phyloP scores from a whole-genome alignment of 768 basidiomycete genomes.

The Amanita polypyramis region DNA sequence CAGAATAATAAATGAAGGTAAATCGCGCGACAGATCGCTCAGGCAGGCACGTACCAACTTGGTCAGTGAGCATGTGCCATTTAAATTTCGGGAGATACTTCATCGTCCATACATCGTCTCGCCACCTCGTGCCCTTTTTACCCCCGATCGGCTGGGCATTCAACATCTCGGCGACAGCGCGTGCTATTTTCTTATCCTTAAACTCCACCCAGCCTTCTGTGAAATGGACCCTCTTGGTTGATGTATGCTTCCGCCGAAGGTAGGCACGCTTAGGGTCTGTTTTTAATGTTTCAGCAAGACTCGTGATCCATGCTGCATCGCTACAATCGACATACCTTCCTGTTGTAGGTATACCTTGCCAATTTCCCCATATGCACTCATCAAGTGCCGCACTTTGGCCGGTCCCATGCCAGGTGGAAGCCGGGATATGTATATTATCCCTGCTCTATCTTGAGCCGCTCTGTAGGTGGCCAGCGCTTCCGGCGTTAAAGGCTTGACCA shows the following conservation, averaged over 20 bases:
- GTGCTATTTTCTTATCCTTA: constrained; percentile 84
- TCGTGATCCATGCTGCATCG: background rate
- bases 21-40: background rate
- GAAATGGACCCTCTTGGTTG: constrained; percentile 80
- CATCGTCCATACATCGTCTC: constrained; percentile 99
- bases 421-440: constrained; percentile 89
- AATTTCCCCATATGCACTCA: constrained; percentile 83
- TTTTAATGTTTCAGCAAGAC: background rate
- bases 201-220: constrained; percentile 99
- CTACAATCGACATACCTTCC: constrained; percentile 50
- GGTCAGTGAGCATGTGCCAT: constrained; percentile 98
- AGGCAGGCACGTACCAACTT: constrained; percentile 72
- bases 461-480: constrained; percentile 72
- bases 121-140: constrained; percentile 82
- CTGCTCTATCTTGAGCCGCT: constrained; percentile 63
- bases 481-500: constrained; percentile 62
- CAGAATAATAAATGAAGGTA: constrained; percentile 1
- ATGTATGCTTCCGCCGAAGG: constrained; percentile 67
- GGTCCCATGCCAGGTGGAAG: constrained; percentile 98
- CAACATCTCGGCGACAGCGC: constrained; percentile 87
- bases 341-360: constrained; percentile 89
- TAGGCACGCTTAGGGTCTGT: constrained; percentile 84
- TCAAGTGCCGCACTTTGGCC: constrained; percentile 87
- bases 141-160: constrained; percentile 95
- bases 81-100: constrained; percentile 97